Percentiles rank a stretch among this genome's conserved stretches.
Evolutionary conservation across 2,329 filamentous ascomycete genomes (phyloP).

Genomic region (Ramichloridium luteum): DNA sequence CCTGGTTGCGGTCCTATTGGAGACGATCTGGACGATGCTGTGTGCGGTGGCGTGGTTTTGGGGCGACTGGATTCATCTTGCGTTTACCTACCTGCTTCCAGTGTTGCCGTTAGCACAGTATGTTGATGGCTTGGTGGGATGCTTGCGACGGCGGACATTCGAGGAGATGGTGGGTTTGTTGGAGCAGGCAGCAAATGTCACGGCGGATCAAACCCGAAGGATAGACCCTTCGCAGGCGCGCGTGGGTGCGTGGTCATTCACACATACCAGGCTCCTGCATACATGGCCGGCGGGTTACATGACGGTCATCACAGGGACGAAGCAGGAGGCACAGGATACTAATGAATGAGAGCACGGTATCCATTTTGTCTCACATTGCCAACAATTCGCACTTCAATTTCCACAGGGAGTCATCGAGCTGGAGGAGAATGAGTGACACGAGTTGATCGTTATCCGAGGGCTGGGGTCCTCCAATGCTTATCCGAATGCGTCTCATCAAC

Average conservation of each 20-base stretch:
- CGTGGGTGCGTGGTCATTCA: constrained; percentile 31
- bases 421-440: no score
- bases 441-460: no score
- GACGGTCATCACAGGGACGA: constrained; percentile 32
- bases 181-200: constrained; percentile 23
- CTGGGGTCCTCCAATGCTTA: no score
- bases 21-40: constrained; percentile 38
- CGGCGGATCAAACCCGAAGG: no score
- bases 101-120: constrained; percentile 55
- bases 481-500: no score
- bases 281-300: constrained; percentile 38
- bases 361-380: no score
- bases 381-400: no score
- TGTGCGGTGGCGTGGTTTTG: constrained; percentile 43
- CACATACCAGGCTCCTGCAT: constrained; percentile 30
- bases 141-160: constrained; percentile 53
- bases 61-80: constrained; percentile 42
- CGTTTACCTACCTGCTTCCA: constrained; percentile 56
- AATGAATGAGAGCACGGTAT: no score
- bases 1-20: constrained; percentile 23
- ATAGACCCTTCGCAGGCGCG: no score
- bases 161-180: constrained; percentile 52
- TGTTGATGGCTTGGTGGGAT: constrained; percentile 58
- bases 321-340: no score
- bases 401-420: no score